Evolutionary conservation across 1,284 basidiomycete species (phyloP).

Genomic region (Meira nashicola): DNA sequence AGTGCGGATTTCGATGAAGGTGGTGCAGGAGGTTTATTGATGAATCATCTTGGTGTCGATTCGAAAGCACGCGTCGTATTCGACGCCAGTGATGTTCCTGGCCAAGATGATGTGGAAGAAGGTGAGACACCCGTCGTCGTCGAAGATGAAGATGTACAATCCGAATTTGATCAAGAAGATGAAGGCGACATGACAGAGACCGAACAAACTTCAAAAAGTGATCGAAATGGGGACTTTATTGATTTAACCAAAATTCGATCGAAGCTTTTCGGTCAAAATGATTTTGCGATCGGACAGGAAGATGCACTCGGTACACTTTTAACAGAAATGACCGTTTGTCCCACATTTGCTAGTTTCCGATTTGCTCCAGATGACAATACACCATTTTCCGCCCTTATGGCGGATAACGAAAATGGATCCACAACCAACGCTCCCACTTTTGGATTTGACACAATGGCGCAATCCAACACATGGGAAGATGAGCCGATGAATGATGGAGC

Average conservation of each 20-base stretch:
- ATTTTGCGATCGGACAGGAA: not conserved
- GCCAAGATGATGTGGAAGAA: constrained; percentile 66
- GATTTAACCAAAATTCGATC: constrained; percentile 17
- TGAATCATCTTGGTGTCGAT: constrained; percentile 63
- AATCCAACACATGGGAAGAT: not conserved
- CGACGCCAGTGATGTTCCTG: constrained; percentile 84
- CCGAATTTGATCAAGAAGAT: constrained; percentile 14
- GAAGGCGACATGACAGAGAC: constrained; percentile 23
- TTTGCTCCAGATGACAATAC: constrained; percentile 13
- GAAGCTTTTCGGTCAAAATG: constrained; percentile 10
- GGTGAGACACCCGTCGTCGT: constrained; percentile 29
- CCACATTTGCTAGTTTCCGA: constrained; percentile 11
- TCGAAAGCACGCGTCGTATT: constrained; percentile 85
- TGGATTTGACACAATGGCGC: not conserved
- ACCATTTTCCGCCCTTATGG: constrained; percentile 3
- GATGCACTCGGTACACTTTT: constrained; percentile 5
- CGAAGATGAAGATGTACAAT: not conserved
- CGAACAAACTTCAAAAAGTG: not conserved
- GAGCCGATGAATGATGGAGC: constrained; percentile 1
- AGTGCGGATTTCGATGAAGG: constrained; percentile 98
- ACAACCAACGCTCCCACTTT: too few species aligned
- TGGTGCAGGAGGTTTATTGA: constrained; percentile 72
- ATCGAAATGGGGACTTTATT: constrained; percentile 6
- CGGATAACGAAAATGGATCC: not conserved
- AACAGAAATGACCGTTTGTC: constrained; percentile 8